Evolutionary conservation across 208 protist species (phyloP).

Genomic region (Porcisia deanei): DNA sequence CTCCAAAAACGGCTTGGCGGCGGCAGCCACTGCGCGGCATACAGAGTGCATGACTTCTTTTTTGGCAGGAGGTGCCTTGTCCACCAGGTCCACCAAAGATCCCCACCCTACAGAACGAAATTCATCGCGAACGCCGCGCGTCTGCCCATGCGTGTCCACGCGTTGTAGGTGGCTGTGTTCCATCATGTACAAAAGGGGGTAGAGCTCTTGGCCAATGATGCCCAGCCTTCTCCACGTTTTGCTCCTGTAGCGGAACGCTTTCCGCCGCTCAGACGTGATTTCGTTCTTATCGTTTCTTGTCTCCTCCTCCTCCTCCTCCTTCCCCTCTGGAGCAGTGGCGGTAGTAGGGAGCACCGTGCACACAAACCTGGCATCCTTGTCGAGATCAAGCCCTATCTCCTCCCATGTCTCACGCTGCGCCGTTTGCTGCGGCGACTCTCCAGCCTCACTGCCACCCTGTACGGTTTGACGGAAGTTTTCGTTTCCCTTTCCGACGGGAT

Average conservation of each 20-base stretch:
- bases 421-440: conserved; percentile 31
- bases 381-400: conserved; percentile 41
- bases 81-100: conserved; percentile 23
- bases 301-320: not conserved
- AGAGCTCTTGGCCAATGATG: conserved; percentile 52
- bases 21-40: conserved; percentile 26
- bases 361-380: conserved; percentile 21
- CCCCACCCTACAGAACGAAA: conserved; percentile 33
- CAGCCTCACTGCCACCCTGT: conserved; percentile 38
- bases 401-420: conserved; percentile 47
- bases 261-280: conserved; percentile 17
- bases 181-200: conserved; percentile 40
- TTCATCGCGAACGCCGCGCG: conserved; percentile 21
- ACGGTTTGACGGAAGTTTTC: conserved; percentile 36
- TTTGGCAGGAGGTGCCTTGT: conserved; percentile 37
- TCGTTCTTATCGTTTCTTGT: conserved; percentile 10
- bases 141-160: not conserved
- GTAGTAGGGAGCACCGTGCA: conserved; percentile 21
- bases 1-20: conserved; percentile 3
- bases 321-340: not conserved
- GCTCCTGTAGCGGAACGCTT: conserved; percentile 42
- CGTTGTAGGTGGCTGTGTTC: not conserved
- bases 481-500: conserved; percentile 31
- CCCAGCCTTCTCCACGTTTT: conserved; percentile 50
- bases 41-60: conserved; percentile 32